Percentiles rank a stretch among this genome's conserved stretches.
Conservation (phyloP, 2,329 filamentous ascomycete species). For the Alternaria triticina region DNA sequence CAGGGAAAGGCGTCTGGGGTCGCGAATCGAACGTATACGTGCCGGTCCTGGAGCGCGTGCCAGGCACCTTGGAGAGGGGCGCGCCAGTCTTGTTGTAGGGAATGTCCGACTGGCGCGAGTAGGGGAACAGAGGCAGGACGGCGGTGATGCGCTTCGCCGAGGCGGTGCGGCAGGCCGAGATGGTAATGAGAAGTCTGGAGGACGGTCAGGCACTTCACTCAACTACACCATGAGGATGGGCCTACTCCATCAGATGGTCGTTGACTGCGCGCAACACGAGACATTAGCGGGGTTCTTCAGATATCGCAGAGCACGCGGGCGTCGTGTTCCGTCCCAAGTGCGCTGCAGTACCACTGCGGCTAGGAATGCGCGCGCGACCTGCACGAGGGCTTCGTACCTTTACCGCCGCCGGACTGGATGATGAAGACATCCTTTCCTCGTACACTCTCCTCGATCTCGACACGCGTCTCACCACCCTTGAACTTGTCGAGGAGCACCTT, state of each 20-base stretch:
- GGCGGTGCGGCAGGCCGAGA: conserved; percentile 95
- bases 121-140: conserved; percentile 93
- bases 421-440: conserved; percentile 98
- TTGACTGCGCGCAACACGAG: conserved; percentile 65
- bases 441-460: conserved; percentile 95
- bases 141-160: conserved; percentile 93
- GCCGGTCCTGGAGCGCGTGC: conserved; percentile 53
- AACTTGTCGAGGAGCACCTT: conserved; percentile 90
- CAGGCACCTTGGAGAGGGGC: conserved; percentile 74
- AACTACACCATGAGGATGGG: conserved; percentile 32
- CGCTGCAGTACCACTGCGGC: conserved; percentile 3
- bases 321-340: not conserved
- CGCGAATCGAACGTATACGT: conserved; percentile 88
- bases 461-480: conserved; percentile 90
- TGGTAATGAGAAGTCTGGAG: conserved; percentile 81
- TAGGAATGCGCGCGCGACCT: not conserved
- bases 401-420: conserved; percentile 89
- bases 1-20: conserved; percentile 81
- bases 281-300: conserved; percentile 22
- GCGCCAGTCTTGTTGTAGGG: conserved; percentile 96
- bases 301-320: not conserved
- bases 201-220: conserved; percentile 35
- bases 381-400: conserved; percentile 43
- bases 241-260: conserved; percentile 85
- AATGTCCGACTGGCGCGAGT: conserved; percentile 93